Conservation (phyloP, 768 basidiomycete species). For the Phylloporus arenicola region DNA sequence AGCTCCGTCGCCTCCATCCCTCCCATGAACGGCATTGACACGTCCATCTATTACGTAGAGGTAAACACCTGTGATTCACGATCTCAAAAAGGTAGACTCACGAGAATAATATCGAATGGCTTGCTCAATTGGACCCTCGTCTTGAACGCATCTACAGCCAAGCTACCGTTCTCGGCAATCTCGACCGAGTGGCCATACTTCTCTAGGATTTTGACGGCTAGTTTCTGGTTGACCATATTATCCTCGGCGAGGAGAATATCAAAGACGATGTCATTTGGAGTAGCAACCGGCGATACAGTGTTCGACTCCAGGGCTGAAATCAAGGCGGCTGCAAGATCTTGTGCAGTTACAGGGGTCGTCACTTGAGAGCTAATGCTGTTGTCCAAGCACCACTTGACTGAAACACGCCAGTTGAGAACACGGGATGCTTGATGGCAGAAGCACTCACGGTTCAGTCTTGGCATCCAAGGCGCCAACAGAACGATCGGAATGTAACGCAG, state of each 20-base stretch:
- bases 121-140: slow-evolving; percentile 60
- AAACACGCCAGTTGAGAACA: slow-evolving; percentile 7
- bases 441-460: slow-evolving; percentile 65
- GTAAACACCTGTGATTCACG: not conserved
- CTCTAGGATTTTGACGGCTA: slow-evolving; percentile 95
- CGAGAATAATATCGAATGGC: slow-evolving; percentile 89
- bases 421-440: not conserved
- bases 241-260: slow-evolving; percentile 97
- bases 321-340: slow-evolving; percentile 88
- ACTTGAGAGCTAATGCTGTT: slow-evolving; percentile 95
- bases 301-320: slow-evolving; percentile 93
- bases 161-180: slow-evolving; percentile 94
- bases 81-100: slow-evolving; percentile 36
- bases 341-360: slow-evolving; percentile 81
- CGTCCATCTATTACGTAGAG: slow-evolving; percentile 73
- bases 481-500: slow-evolving; percentile 96
- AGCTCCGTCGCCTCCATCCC: slow-evolving; percentile 96
- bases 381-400: slow-evolving; percentile 95
- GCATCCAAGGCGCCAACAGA: slow-evolving; percentile 74
- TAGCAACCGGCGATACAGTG: slow-evolving; percentile 82
- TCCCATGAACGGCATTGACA: slow-evolving; percentile 98
- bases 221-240: slow-evolving; percentile 91
- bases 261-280: slow-evolving; percentile 80
- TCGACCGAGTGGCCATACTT: slow-evolving; percentile 94
- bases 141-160: slow-evolving; percentile 92